Percentiles rank a stretch among this genome's conserved stretches.
Conservation (phyloP, 2,329 filamentous ascomycete genomes). For the Penicillium paneum region DNA sequence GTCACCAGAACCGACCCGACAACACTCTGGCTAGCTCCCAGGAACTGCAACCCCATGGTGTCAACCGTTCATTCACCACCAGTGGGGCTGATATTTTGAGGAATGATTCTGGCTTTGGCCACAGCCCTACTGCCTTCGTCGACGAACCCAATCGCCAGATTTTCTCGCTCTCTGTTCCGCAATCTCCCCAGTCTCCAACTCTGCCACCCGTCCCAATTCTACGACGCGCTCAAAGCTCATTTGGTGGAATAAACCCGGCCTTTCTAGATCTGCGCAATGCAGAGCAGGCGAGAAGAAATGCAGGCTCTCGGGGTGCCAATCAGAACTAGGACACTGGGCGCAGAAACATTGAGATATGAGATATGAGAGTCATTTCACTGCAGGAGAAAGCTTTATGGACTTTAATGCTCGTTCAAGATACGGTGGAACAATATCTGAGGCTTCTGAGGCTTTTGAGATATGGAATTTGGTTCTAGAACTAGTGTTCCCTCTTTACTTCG, state of each 20-base stretch:
- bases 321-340: not conserved
- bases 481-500: not conserved
- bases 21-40: not conserved
- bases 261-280: not conserved
- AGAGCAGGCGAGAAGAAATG: not conserved
- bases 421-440: not conserved
- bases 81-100: not conserved
- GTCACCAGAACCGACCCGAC: conserved; percentile 2
- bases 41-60: not conserved
- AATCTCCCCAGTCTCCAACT: not conserved
- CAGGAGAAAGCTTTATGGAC: not conserved
- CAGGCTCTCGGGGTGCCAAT: not conserved
- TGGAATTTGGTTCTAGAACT: not conserved
- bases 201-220: not conserved
- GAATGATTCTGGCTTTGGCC: conserved; percentile 5
- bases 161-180: not conserved
- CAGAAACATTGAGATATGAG: not conserved
- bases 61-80: not conserved
- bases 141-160: not conserved
- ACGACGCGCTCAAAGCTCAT: conserved; percentile 5
- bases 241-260: conserved; percentile 6
- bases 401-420: not conserved
- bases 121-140: not conserved
- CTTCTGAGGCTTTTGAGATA: not conserved
- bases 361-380: not conserved